These are phyloP conservation scores for Ceratobasidium sp. DNA, from an alignment of 1,284 basidiomycete genomes.

Conservation along the genomic window DNA sequence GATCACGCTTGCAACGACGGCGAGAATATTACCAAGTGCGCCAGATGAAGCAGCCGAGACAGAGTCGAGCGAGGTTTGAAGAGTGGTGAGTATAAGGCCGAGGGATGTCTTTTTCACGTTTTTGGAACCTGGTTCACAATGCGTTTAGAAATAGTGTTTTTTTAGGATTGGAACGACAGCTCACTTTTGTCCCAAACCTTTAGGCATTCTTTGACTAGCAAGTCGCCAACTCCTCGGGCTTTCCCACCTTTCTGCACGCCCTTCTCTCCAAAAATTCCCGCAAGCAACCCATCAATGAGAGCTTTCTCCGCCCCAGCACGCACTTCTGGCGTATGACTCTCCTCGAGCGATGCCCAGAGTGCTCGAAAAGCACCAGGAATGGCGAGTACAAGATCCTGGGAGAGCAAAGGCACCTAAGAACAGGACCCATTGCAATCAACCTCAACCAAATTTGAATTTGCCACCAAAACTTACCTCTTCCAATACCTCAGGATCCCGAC, in stretches of 20 bases:
- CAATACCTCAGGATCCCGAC: slow-evolving; percentile 26
- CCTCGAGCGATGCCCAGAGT: slow-evolving; percentile 23
- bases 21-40: slow-evolving; percentile 30
- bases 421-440: background rate
- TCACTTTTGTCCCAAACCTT: slow-evolving; percentile 38
- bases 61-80: slow-evolving; percentile 29
- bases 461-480: slow-evolving; percentile 20
- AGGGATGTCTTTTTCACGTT: slow-evolving; percentile 42
- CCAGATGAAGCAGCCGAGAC: slow-evolving; percentile 42
- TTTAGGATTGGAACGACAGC: background rate
- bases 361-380: slow-evolving; percentile 35
- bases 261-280: slow-evolving; percentile 19
- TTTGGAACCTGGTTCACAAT: slow-evolving; percentile 6
- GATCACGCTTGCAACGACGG: slow-evolving; percentile 27
- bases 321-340: slow-evolving; percentile 22
- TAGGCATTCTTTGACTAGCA: slow-evolving; percentile 40
- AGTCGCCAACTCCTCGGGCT: background rate
- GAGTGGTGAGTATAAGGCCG: slow-evolving; percentile 25
- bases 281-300: slow-evolving; percentile 16
- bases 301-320: slow-evolving; percentile 32
- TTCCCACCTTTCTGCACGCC: background rate
- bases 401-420: slow-evolving; percentile 14
- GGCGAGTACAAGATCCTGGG: slow-evolving; percentile 27
- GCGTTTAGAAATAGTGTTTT: too few species aligned
- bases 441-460: background rate